A percentile compares a stretch with the other conserved stretches of the same genome.
Conservation (phyloP, 495 filamentous ascomycete species). For the Tetracladium setigerum region DNA sequence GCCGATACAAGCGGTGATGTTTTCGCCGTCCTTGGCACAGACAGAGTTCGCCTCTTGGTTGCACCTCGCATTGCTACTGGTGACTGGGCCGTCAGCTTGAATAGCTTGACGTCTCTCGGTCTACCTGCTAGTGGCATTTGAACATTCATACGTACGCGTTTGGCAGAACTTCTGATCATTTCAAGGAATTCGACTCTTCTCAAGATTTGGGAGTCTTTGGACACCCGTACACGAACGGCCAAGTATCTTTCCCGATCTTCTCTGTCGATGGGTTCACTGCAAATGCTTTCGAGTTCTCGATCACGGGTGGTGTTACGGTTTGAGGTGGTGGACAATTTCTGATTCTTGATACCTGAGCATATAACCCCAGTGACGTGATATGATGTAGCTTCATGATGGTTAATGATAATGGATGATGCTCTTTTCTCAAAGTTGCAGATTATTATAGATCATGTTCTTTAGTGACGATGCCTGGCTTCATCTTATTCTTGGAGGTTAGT, state of each 20-base stretch:
- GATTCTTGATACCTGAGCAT: too few relatives aligned
- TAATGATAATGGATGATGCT: too few relatives aligned
- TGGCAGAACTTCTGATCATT: constrained; percentile 3
- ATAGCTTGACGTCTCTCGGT: constrained; percentile 22
- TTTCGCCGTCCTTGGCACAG: constrained; percentile 19
- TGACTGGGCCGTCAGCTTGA: constrained; percentile 25
- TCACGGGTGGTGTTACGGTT: too few relatives aligned
- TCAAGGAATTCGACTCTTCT: constrained; percentile 17
- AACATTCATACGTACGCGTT: constrained; percentile 26
- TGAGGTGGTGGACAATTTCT: too few relatives aligned
- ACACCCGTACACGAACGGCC: constrained; percentile 26
- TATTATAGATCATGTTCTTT: too few relatives aligned
- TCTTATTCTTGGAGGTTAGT: too few relatives aligned
- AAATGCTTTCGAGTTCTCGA: constrained; percentile 31
- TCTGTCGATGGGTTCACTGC: constrained; percentile 26
- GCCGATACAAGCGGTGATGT: constrained; percentile 27
- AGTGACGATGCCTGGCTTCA: too few relatives aligned
- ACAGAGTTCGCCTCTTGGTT: constrained; percentile 23
- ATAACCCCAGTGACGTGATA: too few relatives aligned
- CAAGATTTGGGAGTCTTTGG: constrained; percentile 22
- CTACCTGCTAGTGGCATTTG: constrained; percentile 22
- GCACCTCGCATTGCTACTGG: constrained; percentile 22
- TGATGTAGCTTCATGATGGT: too few relatives aligned
- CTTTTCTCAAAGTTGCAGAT: too few relatives aligned
- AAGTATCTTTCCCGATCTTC: constrained; percentile 28